phyloP scores from a whole-genome alignment of 2,329 filamentous ascomycete species.

The Xylariaceae sp. region DNA sequence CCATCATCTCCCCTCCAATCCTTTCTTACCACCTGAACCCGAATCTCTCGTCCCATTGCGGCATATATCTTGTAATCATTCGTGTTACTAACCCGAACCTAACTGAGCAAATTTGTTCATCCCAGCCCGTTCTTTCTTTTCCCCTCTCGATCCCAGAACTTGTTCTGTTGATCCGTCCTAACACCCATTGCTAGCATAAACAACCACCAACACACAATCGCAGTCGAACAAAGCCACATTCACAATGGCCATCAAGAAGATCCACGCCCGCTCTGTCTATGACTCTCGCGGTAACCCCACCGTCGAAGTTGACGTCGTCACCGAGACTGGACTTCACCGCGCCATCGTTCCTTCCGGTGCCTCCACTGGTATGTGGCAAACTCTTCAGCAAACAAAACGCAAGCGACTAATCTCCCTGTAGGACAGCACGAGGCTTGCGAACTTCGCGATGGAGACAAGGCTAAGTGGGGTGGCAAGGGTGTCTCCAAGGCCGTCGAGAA shows the following conservation, averaged over 20 bases:
- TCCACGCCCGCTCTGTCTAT: constrained; percentile 93
- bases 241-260: constrained; percentile 87
- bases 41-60: neutral
- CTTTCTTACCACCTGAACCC: neutral
- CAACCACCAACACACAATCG: neutral
- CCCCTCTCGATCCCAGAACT: neutral
- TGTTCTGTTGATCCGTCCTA: constrained; percentile 4
- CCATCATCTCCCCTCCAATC: too few species aligned
- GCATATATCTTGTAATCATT: constrained; percentile 9
- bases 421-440: constrained; percentile 89
- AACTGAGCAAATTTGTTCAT: constrained; percentile 9
- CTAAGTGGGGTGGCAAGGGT: constrained; percentile 84
- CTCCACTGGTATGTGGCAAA: constrained; percentile 71
- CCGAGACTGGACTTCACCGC: constrained; percentile 93
- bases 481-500: constrained; percentile 83
- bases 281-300: constrained; percentile 98
- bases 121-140: neutral
- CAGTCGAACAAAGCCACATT: constrained; percentile 9
- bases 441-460: constrained; percentile 86
- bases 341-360: constrained; percentile 96
- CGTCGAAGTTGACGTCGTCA: constrained; percentile 96
- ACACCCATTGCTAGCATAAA: constrained; percentile 7
- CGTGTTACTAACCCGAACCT: neutral
- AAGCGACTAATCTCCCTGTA: constrained; percentile 35
- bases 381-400: constrained; percentile 14